These are phyloP conservation scores for Lichtheimia corymbifera DNA, from an alignment of 371 early-diverging fungal species.

Conservation along the genomic window DNA sequence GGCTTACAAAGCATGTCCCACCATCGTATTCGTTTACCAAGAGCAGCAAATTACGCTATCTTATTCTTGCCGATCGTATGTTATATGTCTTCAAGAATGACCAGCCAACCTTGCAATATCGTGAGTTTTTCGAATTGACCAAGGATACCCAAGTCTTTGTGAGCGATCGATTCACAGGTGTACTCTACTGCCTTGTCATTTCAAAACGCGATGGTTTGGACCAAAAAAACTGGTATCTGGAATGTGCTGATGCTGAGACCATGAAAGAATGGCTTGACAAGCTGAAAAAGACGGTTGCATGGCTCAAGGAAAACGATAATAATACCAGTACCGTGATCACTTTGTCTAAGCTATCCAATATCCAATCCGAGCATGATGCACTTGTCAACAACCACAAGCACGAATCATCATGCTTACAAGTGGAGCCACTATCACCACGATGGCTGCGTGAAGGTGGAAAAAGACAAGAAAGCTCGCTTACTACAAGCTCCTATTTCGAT, in stretches of 20 bases:
- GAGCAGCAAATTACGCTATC: slow-evolving; percentile 25
- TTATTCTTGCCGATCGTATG: slow-evolving; percentile 36
- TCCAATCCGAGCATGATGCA: slow-evolving; percentile 24
- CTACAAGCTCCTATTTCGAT: too few species aligned
- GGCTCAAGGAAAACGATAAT: slow-evolving; percentile 18
- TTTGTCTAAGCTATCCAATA: neutral
- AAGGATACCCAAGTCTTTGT: slow-evolving; percentile 34
- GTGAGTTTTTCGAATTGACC: slow-evolving; percentile 37
- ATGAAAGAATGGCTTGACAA: slow-evolving; percentile 39
- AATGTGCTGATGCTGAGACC: slow-evolving; percentile 30
- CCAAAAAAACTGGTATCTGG: slow-evolving; percentile 28
- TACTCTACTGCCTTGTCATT: slow-evolving; percentile 35
- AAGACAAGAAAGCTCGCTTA: too few species aligned
- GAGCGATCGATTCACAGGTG: slow-evolving; percentile 34
- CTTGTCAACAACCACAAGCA: neutral
- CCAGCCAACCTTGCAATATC: slow-evolving; percentile 18
- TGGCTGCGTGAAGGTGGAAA: too few species aligned
- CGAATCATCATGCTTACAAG: too few species aligned
- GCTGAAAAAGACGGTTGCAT: slow-evolving; percentile 29
- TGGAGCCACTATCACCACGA: neutral
- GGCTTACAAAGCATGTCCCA: slow-evolving; percentile 34
- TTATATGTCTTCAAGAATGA: slow-evolving; percentile 39
- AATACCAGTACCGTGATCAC: neutral
- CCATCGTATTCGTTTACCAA: slow-evolving; percentile 40
- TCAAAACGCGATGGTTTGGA: slow-evolving; percentile 22